Evolutionary conservation across 495 filamentous ascomycete genomes (phyloP), one percentile per base, ranked within the genome.

Genomic region (Melanomma pulvis-pyrius): DNA sequence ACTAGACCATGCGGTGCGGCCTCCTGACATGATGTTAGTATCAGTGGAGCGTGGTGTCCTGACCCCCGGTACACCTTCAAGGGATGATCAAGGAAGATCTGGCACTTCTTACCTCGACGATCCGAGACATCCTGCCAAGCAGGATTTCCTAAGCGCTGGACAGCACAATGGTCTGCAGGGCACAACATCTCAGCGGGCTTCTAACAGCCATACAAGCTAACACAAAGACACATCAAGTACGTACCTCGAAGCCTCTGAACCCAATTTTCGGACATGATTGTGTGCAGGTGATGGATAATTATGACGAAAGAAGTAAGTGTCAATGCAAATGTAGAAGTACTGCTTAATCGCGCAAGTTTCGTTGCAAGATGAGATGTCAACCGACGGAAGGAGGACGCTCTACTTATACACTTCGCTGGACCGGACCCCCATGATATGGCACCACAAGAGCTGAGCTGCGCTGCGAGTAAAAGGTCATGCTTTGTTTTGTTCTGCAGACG

Each of bases 1-100:
- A 60, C 63, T 59, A 30, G 67, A 67, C 71, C 71, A 73, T 13
- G 71, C 71, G 5, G 71, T 73, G 29, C 71, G 71, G 29, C 71
- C 71, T 47, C 71, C 71, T 73, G 19, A 50, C 7, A 53, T 9
- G 24, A 19, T 6, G n/a, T n/a, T n/a, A n/a, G n/a, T n/a, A n/a
- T n/a, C n/a, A n/a, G n/a, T n/a, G n/a, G n/a, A n/a, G n/a, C n/a
- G n/a, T n/a, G n/a, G n/a, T n/a, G n/a, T n/a, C n/a, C n/a, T n/a
- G n/a, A n/a, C n/a, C n/a, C n/a, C n/a, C n/a, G n/a, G n/a, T n/a
- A n/a, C n/a, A n/a, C n/a, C n/a, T n/a, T n/a, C n/a, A n/a, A n/a
- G n/a, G n/a, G n/a, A n/a, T n/a, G n/a, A n/a, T n/a, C n/a, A n/a
- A n/a, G n/a, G n/a, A n/a, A n/a, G n/a, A n/a, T n/a, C 51, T 55